These are phyloP conservation scores for Iberis pinnata DNA, from an alignment of 345 rosid species.

Conservation along the genomic window DNA sequence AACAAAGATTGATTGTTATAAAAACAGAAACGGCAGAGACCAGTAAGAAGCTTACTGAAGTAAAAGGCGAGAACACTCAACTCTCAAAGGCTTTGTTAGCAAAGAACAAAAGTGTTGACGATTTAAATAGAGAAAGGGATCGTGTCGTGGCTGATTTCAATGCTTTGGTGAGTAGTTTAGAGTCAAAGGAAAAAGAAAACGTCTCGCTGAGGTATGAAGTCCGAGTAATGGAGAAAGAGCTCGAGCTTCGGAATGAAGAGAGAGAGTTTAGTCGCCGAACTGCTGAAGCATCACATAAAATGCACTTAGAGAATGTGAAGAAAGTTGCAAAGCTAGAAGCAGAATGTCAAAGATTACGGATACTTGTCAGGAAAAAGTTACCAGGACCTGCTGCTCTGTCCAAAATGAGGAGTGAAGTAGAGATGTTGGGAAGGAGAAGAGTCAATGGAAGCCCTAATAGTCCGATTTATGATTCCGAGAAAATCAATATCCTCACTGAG, in stretches of 20 bases:
- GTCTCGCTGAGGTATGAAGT: slow-evolving; percentile 74
- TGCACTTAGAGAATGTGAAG: slow-evolving; percentile 71
- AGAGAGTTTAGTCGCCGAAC: slow-evolving; percentile 72
- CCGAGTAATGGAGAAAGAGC: slow-evolving; percentile 78
- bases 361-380: slow-evolving; percentile 70
- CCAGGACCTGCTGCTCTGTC: slow-evolving; percentile 81
- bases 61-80: slow-evolving; percentile 47
- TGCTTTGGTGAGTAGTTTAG: slow-evolving; percentile 49
- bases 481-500: slow-evolving; percentile 47
- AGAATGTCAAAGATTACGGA: slow-evolving; percentile 81
- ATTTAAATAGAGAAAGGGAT: slow-evolving; percentile 52
- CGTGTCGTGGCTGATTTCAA: slow-evolving; percentile 46
- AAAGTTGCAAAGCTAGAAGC: slow-evolving; percentile 81
- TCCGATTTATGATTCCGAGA: slow-evolving; percentile 30
- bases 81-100: slow-evolving; percentile 51
- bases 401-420: slow-evolving; percentile 79
- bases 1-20: slow-evolving; percentile 35
- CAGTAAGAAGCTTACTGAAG: slow-evolving; percentile 44
- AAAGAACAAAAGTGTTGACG: slow-evolving; percentile 52
- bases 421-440: slow-evolving; percentile 59
- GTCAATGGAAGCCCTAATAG: slow-evolving; percentile 30
- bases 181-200: slow-evolving; percentile 62
- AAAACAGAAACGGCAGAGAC: slow-evolving; percentile 50
- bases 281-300: slow-evolving; percentile 67
- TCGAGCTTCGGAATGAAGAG: slow-evolving; percentile 85